Percentiles rank a stretch among this genome's conserved stretches.
Conservation (phyloP, 2,329 filamentous ascomycete genomes). For the Cercospora brassicicola region DNA sequence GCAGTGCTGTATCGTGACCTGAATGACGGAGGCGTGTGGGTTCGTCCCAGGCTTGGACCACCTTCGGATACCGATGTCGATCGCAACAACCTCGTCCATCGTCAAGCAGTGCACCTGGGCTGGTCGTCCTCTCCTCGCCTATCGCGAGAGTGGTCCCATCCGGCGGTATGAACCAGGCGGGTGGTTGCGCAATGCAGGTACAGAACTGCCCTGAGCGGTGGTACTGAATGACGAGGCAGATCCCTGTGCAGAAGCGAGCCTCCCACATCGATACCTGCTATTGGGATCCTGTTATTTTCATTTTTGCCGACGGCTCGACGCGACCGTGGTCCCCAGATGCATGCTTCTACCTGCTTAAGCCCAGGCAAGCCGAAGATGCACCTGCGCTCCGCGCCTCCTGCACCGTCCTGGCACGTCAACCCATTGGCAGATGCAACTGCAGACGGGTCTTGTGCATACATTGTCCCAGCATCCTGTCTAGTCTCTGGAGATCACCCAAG, state of each 20-base stretch:
- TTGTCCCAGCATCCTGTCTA: constrained; percentile 18
- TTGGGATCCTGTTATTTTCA: constrained; percentile 18
- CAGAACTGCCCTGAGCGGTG: constrained; percentile 10
- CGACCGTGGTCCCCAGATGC: constrained; percentile 18
- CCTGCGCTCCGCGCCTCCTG: constrained; percentile 16
- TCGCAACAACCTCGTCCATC: constrained; percentile 18
- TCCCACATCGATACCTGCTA: constrained; percentile 5
- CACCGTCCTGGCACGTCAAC: constrained; percentile 17
- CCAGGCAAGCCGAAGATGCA: constrained; percentile 17
- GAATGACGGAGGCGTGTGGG: neutral
- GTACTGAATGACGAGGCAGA: constrained; percentile 23
- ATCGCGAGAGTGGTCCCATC: constrained; percentile 1
- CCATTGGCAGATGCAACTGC: constrained; percentile 20
- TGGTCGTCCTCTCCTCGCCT: neutral
- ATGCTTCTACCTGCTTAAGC: constrained; percentile 19
- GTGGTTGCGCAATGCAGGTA: constrained; percentile 23
- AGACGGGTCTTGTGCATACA: constrained; percentile 21
- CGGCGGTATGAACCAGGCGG: constrained; percentile 15
- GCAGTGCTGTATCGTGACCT: neutral
- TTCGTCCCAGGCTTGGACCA: neutral
- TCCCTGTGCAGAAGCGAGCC: constrained; percentile 14
- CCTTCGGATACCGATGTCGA: constrained; percentile 10
- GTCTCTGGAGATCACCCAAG: constrained; percentile 5
- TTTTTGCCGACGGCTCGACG: constrained; percentile 14
- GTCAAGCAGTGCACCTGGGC: neutral